Evolutionary conservation across 1,284 basidiomycete species (phyloP), one percentile per base, ranked within the genome.

Genomic region (Leccinum holopus): DNA sequence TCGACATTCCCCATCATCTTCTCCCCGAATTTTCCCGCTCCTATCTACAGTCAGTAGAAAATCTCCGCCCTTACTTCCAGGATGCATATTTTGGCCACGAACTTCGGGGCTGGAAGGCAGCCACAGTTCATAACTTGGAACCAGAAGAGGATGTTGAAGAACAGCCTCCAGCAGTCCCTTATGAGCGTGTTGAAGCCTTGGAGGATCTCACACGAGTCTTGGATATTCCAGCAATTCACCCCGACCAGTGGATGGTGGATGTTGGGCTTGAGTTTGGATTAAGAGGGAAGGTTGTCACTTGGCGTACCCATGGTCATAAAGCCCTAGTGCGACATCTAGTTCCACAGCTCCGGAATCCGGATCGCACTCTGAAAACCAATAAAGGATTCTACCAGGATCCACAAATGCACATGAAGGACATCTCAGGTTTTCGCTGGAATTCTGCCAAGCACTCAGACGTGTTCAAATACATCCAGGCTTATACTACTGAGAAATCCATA

Each of bases 71-170:
- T 1, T 54, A 55, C 1, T 68, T 68, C 12, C 12, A 1, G 0
- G 58, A 65, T 21, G 58, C 67, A 0, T 67, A 68, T 14, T 68
- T 68, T n/a, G 58, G 30, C 0, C 67, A 68, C 32, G 62, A 68
- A 41, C 41, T 68, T 1, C 30, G 28, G 2, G 60, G 67, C 4
- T 67, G 62, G 62, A 68, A 64, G 25, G 58, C 2, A 0, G 59
- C 49, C 0, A 69, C 53, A 0, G 49, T 61, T 3, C 67, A 69
- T 5, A 56, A 65, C 14, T 16, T 53, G 25, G 32, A 51, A 55
- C 14, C 21, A 5, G 30, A 58, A 16, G 28, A 39, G 28, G 30
- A 41, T 11, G 35, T 11, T 10, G 33, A 47, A 47, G 44, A 51
- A 51, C 21, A 21, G 12, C 12, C 49, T 25, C 21, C 18, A 21